Evolutionary conservation across 768 basidiomycete species (phyloP), one percentile per base, ranked within the genome.

Genomic region (Tubosaeta sp.): DNA sequence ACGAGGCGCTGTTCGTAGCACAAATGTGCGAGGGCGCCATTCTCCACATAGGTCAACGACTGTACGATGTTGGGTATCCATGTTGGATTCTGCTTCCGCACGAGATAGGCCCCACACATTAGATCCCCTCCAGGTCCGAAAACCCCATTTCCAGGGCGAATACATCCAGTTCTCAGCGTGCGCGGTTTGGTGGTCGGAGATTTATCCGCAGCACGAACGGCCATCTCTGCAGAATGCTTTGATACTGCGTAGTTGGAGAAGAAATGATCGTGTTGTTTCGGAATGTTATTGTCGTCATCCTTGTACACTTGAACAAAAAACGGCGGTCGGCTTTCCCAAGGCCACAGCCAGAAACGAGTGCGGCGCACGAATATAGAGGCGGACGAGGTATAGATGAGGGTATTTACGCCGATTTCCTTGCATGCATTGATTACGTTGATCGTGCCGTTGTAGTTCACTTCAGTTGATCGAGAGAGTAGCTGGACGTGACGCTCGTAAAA

Each of bases 161-260:
- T 73, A 54, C 80, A 84, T 0, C 88, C 87, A 8, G 87, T 90
- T 45, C 84, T 76, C 40, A 90, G 63, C 12, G 71, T 59, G 19
- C 53, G 50, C 38, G 53, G 18, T 70, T 61, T 16, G 13, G 52
- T 64, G 4, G 70, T 68, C 2, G 58, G 51, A n/a, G 69, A 62
- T 51, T 67, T 48, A 69, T 79, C 57, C 65, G 79, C 64, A 56
- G 60, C 56, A 47, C 77, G 69, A 12, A 82, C 78, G 11, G 65
- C 60, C 31, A 55, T 55, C 62, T 90, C 88, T 1, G 79, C 87
- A 24, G 71, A 66, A 8, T 70, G 59, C 62, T 90, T 90, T 35
- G 84, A 80, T 21, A 71, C 77, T 0, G 87, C 86, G 50, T 90
- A 90, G 62, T 90, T 90, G 12, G 87, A 90, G 67, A 87, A 89